phyloP scores from a whole-genome alignment of 495 filamentous ascomycete species.

The Delitschia confertaspora region DNA sequence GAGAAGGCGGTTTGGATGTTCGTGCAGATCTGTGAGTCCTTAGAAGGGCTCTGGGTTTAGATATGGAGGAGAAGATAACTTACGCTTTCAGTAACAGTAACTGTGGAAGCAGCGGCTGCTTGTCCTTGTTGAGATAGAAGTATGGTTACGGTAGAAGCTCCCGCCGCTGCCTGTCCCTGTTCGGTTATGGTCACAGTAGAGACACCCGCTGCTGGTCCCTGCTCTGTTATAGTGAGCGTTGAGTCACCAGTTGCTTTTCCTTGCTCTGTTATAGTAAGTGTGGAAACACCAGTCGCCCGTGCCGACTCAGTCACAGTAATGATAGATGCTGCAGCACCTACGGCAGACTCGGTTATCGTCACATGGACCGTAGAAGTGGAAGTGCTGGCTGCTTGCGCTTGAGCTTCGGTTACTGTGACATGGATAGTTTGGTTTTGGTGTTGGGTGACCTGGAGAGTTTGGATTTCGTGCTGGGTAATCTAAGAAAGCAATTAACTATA shows the following conservation, averaged over 20 bases:
- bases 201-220: background rate
- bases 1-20: background rate
- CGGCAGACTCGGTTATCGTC: background rate
- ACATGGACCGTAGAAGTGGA: background rate
- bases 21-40: background rate
- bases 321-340: background rate
- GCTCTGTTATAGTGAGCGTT: background rate
- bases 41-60: background rate
- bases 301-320: background rate
- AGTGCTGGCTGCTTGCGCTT: background rate
- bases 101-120: slow-evolving; percentile 1
- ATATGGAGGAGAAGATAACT: background rate
- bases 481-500: too few species aligned
- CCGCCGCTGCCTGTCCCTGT: background rate
- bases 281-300: background rate
- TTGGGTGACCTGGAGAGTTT: too few species aligned
- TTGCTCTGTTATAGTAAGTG: background rate
- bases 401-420: slow-evolving; percentile 1
- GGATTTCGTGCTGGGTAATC: too few species aligned
- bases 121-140: too few species aligned
- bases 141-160: background rate
- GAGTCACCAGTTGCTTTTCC: background rate
- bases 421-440: too few species aligned
- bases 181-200: background rate
- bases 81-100: slow-evolving; percentile 1